These are phyloP conservation scores for Pterocarpus macrocarpus DNA, from an alignment of 306 rosid genomes.

Conservation along the genomic window DNA sequence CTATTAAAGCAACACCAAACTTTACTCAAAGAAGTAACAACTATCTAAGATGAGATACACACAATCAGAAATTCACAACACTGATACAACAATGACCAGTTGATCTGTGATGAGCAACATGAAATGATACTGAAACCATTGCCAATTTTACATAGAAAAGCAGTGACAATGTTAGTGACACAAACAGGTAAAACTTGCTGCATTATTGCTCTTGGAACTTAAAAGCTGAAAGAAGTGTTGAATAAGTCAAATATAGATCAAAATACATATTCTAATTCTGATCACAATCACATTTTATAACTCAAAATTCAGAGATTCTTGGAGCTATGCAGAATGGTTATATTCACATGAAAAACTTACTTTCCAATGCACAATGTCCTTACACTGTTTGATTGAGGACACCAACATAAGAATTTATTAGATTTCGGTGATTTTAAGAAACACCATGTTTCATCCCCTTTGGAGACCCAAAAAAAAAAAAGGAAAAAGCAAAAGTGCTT, in stretches of 20 bases:
- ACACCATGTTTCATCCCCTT: background rate
- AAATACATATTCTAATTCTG: slow-evolving; percentile 1
- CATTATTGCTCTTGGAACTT: slow-evolving; percentile 10
- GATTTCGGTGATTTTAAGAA: slow-evolving; percentile 21
- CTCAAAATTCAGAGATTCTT: slow-evolving; percentile 12
- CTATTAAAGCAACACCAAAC: background rate
- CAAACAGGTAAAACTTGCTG: background rate
- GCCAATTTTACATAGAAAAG: background rate
- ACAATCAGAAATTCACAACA: slow-evolving; percentile 15
- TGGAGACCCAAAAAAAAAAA: background rate
- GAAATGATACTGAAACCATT: slow-evolving; percentile 5
- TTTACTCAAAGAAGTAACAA: background rate
- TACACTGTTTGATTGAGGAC: slow-evolving; percentile 18
- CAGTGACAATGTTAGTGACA: too few species aligned
- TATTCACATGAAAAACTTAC: background rate
- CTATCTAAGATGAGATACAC: slow-evolving; percentile 1
- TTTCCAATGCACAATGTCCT: background rate
- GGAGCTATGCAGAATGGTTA: slow-evolving; percentile 12
- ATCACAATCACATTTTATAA: background rate
- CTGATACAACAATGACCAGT: background rate
- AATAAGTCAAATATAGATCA: background rate
- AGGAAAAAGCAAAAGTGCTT: background rate
- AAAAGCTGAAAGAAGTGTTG: background rate
- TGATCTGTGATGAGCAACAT: background rate
- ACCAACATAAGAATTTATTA: background rate